These are phyloP conservation scores for Carallia pectinifolia DNA, from an alignment of 345 rosid genomes.

Conservation along the genomic window DNA sequence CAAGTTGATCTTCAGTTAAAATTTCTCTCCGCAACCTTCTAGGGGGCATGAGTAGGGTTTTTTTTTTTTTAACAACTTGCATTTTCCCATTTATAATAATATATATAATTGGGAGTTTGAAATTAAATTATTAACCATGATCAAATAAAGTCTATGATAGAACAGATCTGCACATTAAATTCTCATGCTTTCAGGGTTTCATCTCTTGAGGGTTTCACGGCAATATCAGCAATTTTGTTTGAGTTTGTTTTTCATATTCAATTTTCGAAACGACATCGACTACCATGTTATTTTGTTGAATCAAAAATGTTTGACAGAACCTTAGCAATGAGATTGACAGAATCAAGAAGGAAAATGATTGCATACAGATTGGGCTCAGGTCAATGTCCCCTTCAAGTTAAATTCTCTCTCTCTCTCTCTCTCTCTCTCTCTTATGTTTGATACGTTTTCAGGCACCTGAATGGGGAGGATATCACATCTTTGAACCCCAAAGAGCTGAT, in stretches of 20 bases:
- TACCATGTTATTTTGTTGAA: too few species aligned
- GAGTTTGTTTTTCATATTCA: too few species aligned
- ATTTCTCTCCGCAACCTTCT: not conserved
- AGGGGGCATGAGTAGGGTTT: slow-evolving; percentile 13
- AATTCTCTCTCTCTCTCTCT: not conserved
- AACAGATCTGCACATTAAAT: not conserved
- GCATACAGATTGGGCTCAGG: slow-evolving; percentile 80
- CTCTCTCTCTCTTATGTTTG: not conserved
- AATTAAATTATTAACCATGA: not conserved
- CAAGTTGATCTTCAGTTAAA: slow-evolving; percentile 7
- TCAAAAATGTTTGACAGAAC: slow-evolving; percentile 32
- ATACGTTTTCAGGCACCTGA: slow-evolving; percentile 50
- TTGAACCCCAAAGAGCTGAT: slow-evolving; percentile 53
- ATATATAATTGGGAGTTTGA: not conserved
- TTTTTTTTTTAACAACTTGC: not conserved
- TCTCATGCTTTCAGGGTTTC: not conserved
- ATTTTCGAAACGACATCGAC: too few species aligned
- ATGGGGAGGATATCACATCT: slow-evolving; percentile 64
- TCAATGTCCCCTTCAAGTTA: slow-evolving; percentile 3
- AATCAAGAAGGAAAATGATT: slow-evolving; percentile 79
- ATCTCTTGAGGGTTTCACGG: not conserved
- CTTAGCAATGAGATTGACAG: slow-evolving; percentile 77
- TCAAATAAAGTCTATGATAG: not conserved
- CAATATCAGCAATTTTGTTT: not conserved
- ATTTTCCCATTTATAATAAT: not conserved